A percentile compares a stretch with the other conserved stretches of the same genome.
These are phyloP conservation scores for Thalassiosira mediterranea DNA, from an alignment of 352 stramenopile genomes.

Conservation along the genomic window DNA sequence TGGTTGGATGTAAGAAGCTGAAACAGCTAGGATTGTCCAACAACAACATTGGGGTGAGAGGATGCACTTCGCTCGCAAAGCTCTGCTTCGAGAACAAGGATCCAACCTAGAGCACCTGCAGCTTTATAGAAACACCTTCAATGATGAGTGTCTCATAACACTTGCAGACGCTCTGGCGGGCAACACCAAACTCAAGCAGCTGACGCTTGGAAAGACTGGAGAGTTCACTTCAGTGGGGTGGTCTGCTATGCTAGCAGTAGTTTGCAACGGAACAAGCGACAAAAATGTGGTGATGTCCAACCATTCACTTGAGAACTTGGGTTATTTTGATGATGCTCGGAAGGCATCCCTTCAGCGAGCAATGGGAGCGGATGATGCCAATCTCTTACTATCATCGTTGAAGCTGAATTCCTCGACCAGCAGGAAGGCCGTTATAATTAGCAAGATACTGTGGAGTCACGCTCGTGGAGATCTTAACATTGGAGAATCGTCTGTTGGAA, in stretches of 20 bases:
- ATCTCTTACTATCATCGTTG: background rate
- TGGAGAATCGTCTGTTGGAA: constrained; percentile 4
- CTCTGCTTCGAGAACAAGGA: constrained; percentile 12
- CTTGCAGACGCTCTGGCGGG: constrained; percentile 9
- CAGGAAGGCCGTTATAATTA: background rate
- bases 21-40: background rate
- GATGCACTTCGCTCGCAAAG: constrained; percentile 27
- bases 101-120: constrained; percentile 3
- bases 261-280: constrained; percentile 21
- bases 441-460: constrained; percentile 20
- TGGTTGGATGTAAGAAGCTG: constrained; percentile 15
- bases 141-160: background rate
- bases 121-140: too few species aligned
- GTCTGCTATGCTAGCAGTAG: constrained; percentile 10
- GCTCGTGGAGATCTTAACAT: constrained; percentile 18
- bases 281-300: constrained; percentile 4
- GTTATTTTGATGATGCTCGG: background rate
- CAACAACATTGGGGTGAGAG: constrained; percentile 12
- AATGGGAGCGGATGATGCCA: background rate
- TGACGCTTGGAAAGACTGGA: constrained; percentile 3
- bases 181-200: background rate
- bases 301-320: background rate
- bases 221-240: constrained; percentile 5
- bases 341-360: background rate
- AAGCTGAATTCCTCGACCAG: background rate